Percentiles rank a stretch among this genome's conserved stretches.
These are phyloP conservation scores for Triticum turgidum DNA, from an alignment of 176 grass and related monocot genomes.

Conservation along the genomic window DNA sequence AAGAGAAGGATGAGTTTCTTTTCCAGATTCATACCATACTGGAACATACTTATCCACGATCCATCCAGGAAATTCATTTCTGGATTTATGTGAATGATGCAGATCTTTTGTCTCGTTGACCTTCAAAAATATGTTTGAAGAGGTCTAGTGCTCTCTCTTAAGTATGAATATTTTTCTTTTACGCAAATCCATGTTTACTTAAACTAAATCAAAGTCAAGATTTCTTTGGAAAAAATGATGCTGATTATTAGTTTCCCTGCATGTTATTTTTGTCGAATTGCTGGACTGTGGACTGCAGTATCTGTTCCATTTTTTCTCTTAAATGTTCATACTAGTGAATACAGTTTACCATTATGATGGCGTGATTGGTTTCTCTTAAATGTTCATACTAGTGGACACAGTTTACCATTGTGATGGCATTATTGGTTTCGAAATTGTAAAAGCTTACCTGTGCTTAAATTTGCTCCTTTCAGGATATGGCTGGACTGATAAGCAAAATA, in stretches of 20 bases:
- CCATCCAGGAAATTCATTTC: constrained; percentile 35
- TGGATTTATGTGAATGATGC: constrained; percentile 31
- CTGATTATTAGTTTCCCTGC: background rate
- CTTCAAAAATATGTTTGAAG: constrained; percentile 39
- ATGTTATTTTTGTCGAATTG: background rate
- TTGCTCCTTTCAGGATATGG: constrained; percentile 85
- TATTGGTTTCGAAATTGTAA: constrained; percentile 14
- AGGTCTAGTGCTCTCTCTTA: constrained; percentile 9
- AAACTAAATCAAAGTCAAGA: background rate
- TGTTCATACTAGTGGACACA: background rate
- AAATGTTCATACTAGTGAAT: background rate
- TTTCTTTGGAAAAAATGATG: constrained; percentile 12
- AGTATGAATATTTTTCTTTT: constrained; percentile 30
- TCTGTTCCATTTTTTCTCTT: background rate
- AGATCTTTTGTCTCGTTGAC: constrained; percentile 18
- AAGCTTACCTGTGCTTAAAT: background rate
- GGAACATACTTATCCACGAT: constrained; percentile 34
- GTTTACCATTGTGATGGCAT: constrained; percentile 3
- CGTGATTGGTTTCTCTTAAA: background rate
- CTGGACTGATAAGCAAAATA: constrained; percentile 99
- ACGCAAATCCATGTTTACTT: background rate
- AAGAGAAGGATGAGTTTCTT: constrained; percentile 31
- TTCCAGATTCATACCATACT: constrained; percentile 20
- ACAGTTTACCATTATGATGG: background rate
- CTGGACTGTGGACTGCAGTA: background rate